Evolutionary conservation across 2,329 filamentous ascomycete genomes (phyloP).

Genomic region (Colletotrichum shisoi): DNA sequence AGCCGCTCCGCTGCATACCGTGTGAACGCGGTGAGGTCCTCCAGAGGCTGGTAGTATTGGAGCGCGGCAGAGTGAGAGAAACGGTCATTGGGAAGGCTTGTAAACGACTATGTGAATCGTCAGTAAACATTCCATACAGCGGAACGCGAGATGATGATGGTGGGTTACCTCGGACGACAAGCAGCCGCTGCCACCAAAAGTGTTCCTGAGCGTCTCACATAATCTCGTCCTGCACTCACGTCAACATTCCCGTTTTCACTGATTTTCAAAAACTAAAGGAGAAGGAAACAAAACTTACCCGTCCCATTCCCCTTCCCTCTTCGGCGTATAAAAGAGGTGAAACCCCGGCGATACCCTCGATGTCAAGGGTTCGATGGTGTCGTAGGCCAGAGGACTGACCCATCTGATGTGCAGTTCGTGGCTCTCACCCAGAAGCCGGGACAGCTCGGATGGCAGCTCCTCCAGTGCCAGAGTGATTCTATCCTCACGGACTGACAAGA

Average conservation of each 20-base stretch:
- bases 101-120: slow-evolving; percentile 60
- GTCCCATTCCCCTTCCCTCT: slow-evolving; percentile 46
- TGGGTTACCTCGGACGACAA: slow-evolving; percentile 39
- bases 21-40: slow-evolving; percentile 63
- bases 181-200: slow-evolving; percentile 68
- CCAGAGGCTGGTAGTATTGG: slow-evolving; percentile 75
- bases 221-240: slow-evolving; percentile 54
- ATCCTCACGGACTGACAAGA: slow-evolving; percentile 79
- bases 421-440: slow-evolving; percentile 66
- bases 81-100: slow-evolving; percentile 58
- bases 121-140: neutral
- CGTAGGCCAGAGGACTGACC: slow-evolving; percentile 67
- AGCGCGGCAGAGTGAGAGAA: slow-evolving; percentile 58
- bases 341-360: slow-evolving; percentile 81
- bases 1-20: slow-evolving; percentile 60
- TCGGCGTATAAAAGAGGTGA: slow-evolving; percentile 79
- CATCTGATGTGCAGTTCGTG: slow-evolving; percentile 82
- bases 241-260: neutral
- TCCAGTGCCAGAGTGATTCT: slow-evolving; percentile 75
- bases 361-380: slow-evolving; percentile 72
- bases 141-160: neutral
- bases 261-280: neutral
- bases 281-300: slow-evolving; percentile 40
- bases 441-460: slow-evolving; percentile 76
- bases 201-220: slow-evolving; percentile 65